Conservation (phyloP, 352 stramenopile species). For the Albugo laibachii region DNA sequence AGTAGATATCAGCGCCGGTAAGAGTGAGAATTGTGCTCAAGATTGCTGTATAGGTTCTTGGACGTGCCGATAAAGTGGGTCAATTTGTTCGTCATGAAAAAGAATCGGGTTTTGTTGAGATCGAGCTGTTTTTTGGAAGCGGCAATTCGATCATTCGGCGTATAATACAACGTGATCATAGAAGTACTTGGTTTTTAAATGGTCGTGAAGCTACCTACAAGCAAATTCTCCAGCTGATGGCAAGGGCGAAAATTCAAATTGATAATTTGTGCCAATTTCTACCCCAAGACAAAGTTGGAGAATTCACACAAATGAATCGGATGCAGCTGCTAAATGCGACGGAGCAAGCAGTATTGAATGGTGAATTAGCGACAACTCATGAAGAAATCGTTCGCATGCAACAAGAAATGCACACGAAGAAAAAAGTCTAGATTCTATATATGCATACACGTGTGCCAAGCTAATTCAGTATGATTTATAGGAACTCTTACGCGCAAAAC, state of each 20-base stretch:
- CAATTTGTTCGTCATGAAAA: conserved; percentile 82
- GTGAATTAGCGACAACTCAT: conserved; percentile 45
- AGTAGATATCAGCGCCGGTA: background rate
- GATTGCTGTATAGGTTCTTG: conserved; percentile 44
- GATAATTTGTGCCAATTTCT: conserved; percentile 98
- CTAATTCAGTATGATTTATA: conserved; percentile 6
- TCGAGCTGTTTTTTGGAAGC: conserved; percentile 82
- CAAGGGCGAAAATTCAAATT: conserved; percentile 86
- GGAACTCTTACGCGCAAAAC: conserved; percentile 38
- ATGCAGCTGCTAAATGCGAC: conserved; percentile 56
- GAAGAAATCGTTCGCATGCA: conserved; percentile 66
- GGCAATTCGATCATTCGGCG: conserved; percentile 76
- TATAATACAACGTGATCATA: conserved; percentile 83
- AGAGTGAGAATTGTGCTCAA: background rate
- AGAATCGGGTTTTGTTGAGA: conserved; percentile 73
- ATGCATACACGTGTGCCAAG: background rate
- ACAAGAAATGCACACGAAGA: conserved; percentile 25
- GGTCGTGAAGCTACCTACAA: conserved; percentile 46
- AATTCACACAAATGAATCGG: conserved; percentile 77
- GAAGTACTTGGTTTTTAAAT: conserved; percentile 65
- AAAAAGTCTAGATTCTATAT: conserved; percentile 30
- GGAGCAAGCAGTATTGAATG: conserved; percentile 49
- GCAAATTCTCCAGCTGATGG: conserved; percentile 56
- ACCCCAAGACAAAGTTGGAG: conserved; percentile 91
- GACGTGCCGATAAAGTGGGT: conserved; percentile 83